Base-by-base conservation (phyloP, 345 rosid species). In the Salix brachista region DNA sequence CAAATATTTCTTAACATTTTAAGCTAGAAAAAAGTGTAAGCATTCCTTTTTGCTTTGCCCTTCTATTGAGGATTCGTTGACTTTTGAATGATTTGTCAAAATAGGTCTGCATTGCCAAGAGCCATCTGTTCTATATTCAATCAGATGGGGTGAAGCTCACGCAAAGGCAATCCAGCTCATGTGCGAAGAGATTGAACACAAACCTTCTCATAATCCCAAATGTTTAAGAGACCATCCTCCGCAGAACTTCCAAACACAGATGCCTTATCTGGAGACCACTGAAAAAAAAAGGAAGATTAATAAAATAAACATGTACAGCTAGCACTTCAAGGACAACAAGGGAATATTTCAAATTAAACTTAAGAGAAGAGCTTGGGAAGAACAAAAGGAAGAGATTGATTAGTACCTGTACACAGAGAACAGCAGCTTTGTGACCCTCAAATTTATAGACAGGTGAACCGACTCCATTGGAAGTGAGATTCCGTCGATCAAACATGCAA, bases 231-330 rank as follows among this genome's bases (percentile, higher is more conserved):
- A 64, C 98, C 97, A 81, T 94, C 98, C 78, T 94, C 98, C 8
- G 97, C 98, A 32, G 96, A 92, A 83, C 97, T 94, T 75, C 98
- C 98, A 82, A 94, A 94, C 18, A 94, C 97, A 21, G 98, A 91
- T 72, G 94, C 61, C 77, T 87, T 92, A 81, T 92, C 94, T 28
- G 97, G 98, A 80, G 88, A 92, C 97, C 97, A 94, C 97, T 94
- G 91, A 19, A 76, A 82, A 69, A 64, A 72, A 60, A 74, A 72
- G 19, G 25, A n/a, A 60, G 37, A 36, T 77, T 56, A 78, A 72
- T 65, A 70, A 75, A 61, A 9, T 30, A 30, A 34, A 70, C 46
- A 23, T 34, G 44, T 37, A 17, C 44, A 69, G 19, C n/a, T 1
- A 58, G 67, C 46, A 58, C 34, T 69, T 39, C 13, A 37, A 21